Conservation (phyloP, 1,139 yeast genomes). For the Blastobotrys ciferrii region DNA sequence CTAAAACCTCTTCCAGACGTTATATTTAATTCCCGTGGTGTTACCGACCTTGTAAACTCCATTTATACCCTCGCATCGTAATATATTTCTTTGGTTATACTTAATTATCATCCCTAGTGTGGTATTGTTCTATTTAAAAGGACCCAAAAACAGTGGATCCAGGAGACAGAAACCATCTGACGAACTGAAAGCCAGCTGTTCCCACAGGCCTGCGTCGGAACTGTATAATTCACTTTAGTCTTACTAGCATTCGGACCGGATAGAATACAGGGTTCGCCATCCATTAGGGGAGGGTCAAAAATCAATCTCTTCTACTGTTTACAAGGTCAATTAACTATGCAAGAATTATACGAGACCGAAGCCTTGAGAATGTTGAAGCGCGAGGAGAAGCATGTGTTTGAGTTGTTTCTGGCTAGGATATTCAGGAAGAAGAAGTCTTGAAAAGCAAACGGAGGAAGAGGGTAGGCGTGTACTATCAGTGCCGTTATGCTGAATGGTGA, state of each 20-base stretch:
- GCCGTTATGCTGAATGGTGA: constrained; percentile 27
- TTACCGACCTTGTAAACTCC: background rate
- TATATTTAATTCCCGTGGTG: background rate
- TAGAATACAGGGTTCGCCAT: too few species aligned
- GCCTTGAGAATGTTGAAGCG: constrained; percentile 31
- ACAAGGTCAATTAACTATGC: too few species aligned
- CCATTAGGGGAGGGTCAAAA: too few species aligned
- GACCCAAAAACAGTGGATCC: background rate
- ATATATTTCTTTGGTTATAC: too few species aligned
- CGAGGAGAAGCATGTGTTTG: constrained; percentile 23
- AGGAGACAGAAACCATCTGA: too few species aligned
- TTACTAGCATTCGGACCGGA: too few species aligned
- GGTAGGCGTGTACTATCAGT: constrained; percentile 24
- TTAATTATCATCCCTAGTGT: too few species aligned
- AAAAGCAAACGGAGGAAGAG: constrained; percentile 32
- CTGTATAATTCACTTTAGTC: too few species aligned
- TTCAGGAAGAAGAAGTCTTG: constrained; percentile 29
- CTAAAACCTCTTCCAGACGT: constrained; percentile 6
- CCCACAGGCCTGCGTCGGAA: too few species aligned
- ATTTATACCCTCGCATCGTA: background rate
- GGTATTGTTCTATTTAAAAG: too few species aligned
- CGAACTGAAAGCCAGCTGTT: too few species aligned
- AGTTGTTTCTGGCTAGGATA: constrained; percentile 22
- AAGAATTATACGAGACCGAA: constrained; percentile 29
- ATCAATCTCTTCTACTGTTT: too few species aligned